phyloP scores from a whole-genome alignment of 805 yeast species.

The Sungouiozyma intestinalis region DNA sequence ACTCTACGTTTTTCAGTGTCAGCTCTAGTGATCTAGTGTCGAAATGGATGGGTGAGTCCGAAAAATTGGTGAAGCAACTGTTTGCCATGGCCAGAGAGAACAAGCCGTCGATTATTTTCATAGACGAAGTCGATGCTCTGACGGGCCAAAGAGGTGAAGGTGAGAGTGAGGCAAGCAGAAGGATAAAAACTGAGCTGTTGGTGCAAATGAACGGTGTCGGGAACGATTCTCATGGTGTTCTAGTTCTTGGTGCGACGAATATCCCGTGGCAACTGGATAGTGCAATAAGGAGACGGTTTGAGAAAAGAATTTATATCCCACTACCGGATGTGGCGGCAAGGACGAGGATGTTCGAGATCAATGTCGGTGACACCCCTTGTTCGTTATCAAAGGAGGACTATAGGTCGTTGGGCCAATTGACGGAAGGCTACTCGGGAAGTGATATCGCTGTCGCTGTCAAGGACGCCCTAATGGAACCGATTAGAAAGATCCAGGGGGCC shows the following conservation, averaged over 20 bases:
- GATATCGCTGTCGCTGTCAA: slow-evolving; percentile 94
- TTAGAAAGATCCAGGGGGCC: slow-evolving; percentile 88
- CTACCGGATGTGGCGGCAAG: slow-evolving; percentile 92
- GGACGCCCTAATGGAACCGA: slow-evolving; percentile 97
- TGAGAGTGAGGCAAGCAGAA: slow-evolving; percentile 89
- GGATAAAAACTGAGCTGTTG: slow-evolving; percentile 89
- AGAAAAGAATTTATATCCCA: slow-evolving; percentile 87
- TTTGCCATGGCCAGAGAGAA: slow-evolving; percentile 94
- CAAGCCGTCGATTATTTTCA: slow-evolving; percentile 90
- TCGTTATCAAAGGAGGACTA: slow-evolving; percentile 62
- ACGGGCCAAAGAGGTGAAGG: slow-evolving; percentile 99
- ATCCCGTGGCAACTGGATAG: slow-evolving; percentile 99
- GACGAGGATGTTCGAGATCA: slow-evolving; percentile 85
- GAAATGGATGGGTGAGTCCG: slow-evolving; percentile 99
- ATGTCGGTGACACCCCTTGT: slow-evolving; percentile 86
- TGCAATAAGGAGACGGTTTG: slow-evolving; percentile 94
- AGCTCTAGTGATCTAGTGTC: slow-evolving; percentile 93
- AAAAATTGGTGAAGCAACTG: slow-evolving; percentile 87
- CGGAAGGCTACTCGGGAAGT: slow-evolving; percentile 96
- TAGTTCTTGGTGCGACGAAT: slow-evolving; percentile 94
- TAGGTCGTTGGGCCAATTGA: slow-evolving; percentile 75
- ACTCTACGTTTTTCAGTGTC: slow-evolving; percentile 91
- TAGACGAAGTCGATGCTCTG: slow-evolving; percentile 95
- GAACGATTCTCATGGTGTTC: slow-evolving; percentile 82
- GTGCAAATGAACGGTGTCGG: slow-evolving; percentile 99